Percentiles rank a stretch among this genome's conserved stretches.
phyloP scores from a whole-genome alignment of 2,329 filamentous ascomycete genomes.

The Pseudocercospora macadamiae region DNA sequence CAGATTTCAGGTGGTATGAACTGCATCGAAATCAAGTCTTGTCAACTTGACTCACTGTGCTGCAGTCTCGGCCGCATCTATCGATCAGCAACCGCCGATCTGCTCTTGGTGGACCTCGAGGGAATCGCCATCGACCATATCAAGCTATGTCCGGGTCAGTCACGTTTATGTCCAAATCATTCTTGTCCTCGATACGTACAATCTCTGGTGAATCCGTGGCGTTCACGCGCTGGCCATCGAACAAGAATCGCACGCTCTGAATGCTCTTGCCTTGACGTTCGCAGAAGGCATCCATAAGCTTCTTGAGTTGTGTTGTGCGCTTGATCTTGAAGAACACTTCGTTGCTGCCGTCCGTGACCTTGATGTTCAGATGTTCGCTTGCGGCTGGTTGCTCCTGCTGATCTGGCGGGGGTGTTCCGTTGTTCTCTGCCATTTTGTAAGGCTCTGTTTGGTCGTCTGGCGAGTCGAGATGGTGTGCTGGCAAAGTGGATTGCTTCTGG shows the following conservation, averaged over 20 bases:
- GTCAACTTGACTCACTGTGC: too few species aligned
- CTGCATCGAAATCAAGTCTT: background rate
- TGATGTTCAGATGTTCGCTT: slow-evolving; percentile 94
- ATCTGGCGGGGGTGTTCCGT: slow-evolving; percentile 34
- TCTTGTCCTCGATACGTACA: slow-evolving; percentile 61
- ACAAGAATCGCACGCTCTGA: slow-evolving; percentile 86
- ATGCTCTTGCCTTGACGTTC: slow-evolving; percentile 90
- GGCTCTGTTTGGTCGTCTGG: slow-evolving; percentile 48
- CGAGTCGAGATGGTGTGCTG: slow-evolving; percentile 4
- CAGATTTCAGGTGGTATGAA: background rate
- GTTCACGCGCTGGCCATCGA: slow-evolving; percentile 92
- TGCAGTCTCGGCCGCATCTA: background rate
- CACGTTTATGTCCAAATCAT: background rate
- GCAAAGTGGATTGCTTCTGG: slow-evolving; percentile 6
- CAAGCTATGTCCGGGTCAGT: slow-evolving; percentile 63
- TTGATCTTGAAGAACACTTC: slow-evolving; percentile 99
- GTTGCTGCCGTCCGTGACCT: slow-evolving; percentile 99
- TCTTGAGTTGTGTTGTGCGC: slow-evolving; percentile 91
- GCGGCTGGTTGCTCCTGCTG: slow-evolving; percentile 46
- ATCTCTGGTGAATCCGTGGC: slow-evolving; percentile 86
- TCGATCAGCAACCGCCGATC: slow-evolving; percentile 68
- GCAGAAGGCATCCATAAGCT: slow-evolving; percentile 98
- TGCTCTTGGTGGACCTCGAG: slow-evolving; percentile 98
- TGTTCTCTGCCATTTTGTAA: slow-evolving; percentile 55
- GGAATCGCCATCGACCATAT: slow-evolving; percentile 95